phyloP scores from a whole-genome alignment of 768 basidiomycete genomes.

The Strobilomyces echinocephalus region DNA sequence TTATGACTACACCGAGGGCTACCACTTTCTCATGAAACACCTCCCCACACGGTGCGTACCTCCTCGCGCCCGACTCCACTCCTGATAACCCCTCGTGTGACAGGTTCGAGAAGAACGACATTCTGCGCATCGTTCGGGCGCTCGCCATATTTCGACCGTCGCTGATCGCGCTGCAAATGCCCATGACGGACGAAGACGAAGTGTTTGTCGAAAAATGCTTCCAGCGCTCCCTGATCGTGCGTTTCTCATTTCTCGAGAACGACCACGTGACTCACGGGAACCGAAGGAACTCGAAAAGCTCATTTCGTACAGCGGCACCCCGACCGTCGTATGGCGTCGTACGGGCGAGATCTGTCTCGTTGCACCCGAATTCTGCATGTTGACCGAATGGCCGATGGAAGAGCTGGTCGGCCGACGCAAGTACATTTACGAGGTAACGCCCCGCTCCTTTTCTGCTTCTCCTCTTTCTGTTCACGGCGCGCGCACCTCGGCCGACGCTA shows the following conservation, averaged over 20 bases:
- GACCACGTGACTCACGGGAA: conserved; percentile 2
- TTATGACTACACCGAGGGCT: conserved; percentile 95
- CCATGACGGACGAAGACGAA: conserved; percentile 92
- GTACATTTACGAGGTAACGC: conserved; percentile 39
- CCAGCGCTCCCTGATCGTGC: conserved; percentile 86
- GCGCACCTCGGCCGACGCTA: conserved; percentile 6
- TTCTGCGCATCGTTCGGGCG: conserved; percentile 88
- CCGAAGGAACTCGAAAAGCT: conserved; percentile 90
- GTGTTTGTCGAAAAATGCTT: conserved; percentile 95
- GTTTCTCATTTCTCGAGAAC: conserved; percentile 6
- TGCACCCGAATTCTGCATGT: conserved; percentile 91
- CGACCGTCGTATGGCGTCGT: conserved; percentile 95
- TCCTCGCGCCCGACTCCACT: conserved; percentile 34
- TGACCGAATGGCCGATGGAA: conserved; percentile 86
- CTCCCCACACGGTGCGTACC: conserved; percentile 71
- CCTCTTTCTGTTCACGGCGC: conserved; percentile 18
- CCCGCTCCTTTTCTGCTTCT: conserved; percentile 7
- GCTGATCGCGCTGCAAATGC: conserved; percentile 97
- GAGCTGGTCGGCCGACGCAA: conserved; percentile 63
- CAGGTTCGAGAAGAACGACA: conserved; percentile 96
- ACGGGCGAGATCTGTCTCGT: conserved; percentile 98
- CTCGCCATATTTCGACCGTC: conserved; percentile 95
- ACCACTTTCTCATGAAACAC: conserved; percentile 95
- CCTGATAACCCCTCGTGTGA: conserved; percentile 34
- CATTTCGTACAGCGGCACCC: conserved; percentile 94